Percentiles rank a stretch among this genome's conserved stretches.
Conservation (phyloP, 306 rosid genomes). For the Trifolium repens region DNA sequence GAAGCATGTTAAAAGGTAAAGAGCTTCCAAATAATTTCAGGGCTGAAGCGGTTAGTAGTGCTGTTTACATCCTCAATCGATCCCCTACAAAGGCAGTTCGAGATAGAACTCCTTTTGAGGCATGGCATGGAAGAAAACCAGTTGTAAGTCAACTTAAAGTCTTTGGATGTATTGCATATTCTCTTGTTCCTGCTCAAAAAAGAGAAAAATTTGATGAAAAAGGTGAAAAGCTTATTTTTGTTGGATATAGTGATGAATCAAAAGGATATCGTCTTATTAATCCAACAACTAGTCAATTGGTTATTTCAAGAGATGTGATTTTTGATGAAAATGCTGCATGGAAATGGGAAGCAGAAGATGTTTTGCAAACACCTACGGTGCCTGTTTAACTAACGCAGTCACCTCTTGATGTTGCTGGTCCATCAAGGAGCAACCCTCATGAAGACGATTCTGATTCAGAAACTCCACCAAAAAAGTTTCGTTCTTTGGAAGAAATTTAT, state of each 20-base stretch:
- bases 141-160: neutral
- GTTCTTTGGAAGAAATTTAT: neutral
- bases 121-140: neutral
- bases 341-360: neutral
- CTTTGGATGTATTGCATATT: neutral
- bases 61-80: neutral
- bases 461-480: neutral
- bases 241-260: neutral
- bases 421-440: neutral
- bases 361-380: neutral
- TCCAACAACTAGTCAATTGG: conserved; percentile 1
- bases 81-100: neutral
- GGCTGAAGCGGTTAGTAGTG: neutral
- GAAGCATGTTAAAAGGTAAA: neutral
- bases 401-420: neutral
- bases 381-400: neutral
- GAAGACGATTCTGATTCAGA: neutral
- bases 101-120: neutral
- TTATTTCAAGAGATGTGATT: neutral
- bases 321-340: neutral
- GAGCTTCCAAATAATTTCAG: neutral
- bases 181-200: neutral
- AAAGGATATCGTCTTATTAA: neutral
- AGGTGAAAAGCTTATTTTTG: neutral
- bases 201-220: neutral